phyloP scores from a whole-genome alignment of 768 basidiomycete species.

The Phlebiopsis flavidoalba region DNA sequence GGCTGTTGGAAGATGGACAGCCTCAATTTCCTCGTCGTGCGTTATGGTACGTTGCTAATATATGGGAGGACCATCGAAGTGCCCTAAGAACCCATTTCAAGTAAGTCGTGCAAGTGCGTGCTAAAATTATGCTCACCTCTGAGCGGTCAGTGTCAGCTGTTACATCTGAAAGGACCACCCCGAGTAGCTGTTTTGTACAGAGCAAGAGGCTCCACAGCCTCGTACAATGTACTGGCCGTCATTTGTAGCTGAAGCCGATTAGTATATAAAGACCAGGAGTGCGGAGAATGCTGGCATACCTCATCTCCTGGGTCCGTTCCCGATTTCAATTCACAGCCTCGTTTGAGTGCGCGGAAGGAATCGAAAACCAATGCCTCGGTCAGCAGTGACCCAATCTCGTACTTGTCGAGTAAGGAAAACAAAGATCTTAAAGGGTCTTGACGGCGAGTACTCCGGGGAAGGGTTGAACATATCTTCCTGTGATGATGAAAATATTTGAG shows the following conservation, averaged over 20 bases:
- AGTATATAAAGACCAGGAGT: background rate
- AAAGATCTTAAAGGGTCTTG: conserved; percentile 92
- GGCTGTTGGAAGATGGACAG: conserved; percentile 74
- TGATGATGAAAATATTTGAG: conserved; percentile 8
- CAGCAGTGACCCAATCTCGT: conserved; percentile 85
- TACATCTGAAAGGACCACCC: conserved; percentile 51
- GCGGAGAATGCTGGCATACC: conserved; percentile 34
- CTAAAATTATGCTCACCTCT: conserved; percentile 41
- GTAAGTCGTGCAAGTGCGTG: background rate
- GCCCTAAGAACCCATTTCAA: conserved; percentile 37
- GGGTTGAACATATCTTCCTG: conserved; percentile 77
- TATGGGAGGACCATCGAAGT: conserved; percentile 65
- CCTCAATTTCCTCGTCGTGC: conserved; percentile 85
- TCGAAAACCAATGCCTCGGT: conserved; percentile 79
- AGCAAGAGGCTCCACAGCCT: conserved; percentile 85
- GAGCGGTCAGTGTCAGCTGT: conserved; percentile 32
- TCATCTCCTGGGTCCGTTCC: conserved; percentile 55
- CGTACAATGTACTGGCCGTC: conserved; percentile 86
- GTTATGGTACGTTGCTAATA: conserved; percentile 66
- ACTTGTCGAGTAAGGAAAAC: conserved; percentile 93
- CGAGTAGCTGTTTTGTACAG: conserved; percentile 79
- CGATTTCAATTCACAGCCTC: conserved; percentile 44
- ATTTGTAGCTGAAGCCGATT: conserved; percentile 48
- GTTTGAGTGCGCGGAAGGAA: conserved; percentile 67
- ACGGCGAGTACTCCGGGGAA: conserved; percentile 68